These are phyloP conservation scores for Rubroboletus pulcherrimus DNA, from an alignment of 768 basidiomycete species.

Conservation along the genomic window DNA sequence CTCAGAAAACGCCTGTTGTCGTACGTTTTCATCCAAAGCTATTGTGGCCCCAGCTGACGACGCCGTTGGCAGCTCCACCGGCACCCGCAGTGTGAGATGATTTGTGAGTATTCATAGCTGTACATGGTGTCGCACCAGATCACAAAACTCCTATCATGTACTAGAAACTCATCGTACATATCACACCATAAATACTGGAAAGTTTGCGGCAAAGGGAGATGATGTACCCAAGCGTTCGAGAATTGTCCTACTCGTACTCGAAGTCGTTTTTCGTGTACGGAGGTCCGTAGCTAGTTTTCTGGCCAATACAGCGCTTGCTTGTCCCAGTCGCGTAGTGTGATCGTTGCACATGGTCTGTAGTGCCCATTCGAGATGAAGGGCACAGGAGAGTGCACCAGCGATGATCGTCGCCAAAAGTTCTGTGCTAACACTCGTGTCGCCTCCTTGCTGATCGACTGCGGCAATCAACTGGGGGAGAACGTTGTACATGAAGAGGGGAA, in stretches of 20 bases:
- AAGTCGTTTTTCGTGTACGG: constrained; percentile 45
- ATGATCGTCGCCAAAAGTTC: constrained; percentile 66
- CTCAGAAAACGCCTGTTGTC: constrained; percentile 72
- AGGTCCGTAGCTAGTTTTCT: constrained; percentile 64
- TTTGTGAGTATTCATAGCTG: not conserved
- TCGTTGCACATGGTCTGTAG: constrained; percentile 51
- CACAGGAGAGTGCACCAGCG: constrained; percentile 61
- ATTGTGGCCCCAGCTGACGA: constrained; percentile 1
- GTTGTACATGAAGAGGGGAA: constrained; percentile 70
- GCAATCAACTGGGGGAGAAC: constrained; percentile 59
- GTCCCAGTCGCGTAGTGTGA: constrained; percentile 51
- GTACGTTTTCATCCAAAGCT: constrained; percentile 43
- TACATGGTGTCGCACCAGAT: constrained; percentile 26
- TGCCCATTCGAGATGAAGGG: constrained; percentile 70
- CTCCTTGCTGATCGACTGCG: constrained; percentile 47
- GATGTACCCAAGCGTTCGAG: constrained; percentile 59
- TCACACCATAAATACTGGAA: constrained; percentile 55
- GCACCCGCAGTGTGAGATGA: constrained; percentile 40
- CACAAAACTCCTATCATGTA: not conserved
- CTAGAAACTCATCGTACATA: constrained; percentile 3
- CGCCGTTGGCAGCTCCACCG: constrained; percentile 41
- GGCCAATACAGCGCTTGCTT: constrained; percentile 61
- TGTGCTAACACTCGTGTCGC: constrained; percentile 51
- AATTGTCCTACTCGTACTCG: constrained; percentile 47
- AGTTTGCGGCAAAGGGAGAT: constrained; percentile 66